These are phyloP conservation scores for Blepharisma undulans DNA, from an alignment of 169 alveolate genomes.

Conservation along the genomic window DNA sequence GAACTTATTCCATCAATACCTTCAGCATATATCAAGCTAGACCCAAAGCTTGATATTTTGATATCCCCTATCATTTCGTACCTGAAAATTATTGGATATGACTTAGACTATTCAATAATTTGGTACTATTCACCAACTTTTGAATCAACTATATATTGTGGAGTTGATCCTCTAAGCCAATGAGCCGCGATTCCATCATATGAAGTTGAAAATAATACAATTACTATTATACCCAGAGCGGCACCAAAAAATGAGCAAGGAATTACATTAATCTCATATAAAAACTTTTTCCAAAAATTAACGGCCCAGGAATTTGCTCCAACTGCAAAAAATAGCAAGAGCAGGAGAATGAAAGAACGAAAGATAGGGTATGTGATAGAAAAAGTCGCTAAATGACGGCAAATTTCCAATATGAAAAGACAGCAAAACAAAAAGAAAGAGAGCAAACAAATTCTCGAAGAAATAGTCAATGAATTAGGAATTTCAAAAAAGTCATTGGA, in stretches of 20 bases:
- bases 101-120: neutral
- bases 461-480: conserved; percentile 73
- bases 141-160: neutral
- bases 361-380: conserved; percentile 73
- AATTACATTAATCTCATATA: neutral
- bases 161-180: neutral
- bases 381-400: conserved; percentile 74
- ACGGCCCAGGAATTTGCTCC: neutral
- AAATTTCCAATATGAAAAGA: conserved; percentile 66
- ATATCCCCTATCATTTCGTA: neutral
- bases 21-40: neutral
- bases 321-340: neutral
- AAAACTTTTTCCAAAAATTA: neutral
- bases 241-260: neutral
- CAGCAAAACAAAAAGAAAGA: conserved; percentile 56
- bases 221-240: neutral
- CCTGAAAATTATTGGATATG: neutral
- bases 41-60: neutral
- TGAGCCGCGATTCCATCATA: neutral
- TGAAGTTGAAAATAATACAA: neutral
- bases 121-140: neutral
- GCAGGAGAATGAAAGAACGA: conserved; percentile 73
- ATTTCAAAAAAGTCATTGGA: conserved; percentile 79
- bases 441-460: conserved; percentile 65
- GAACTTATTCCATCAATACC: neutral